phyloP scores from a whole-genome alignment of 345 rosid genomes.

The Salix dunnii region DNA sequence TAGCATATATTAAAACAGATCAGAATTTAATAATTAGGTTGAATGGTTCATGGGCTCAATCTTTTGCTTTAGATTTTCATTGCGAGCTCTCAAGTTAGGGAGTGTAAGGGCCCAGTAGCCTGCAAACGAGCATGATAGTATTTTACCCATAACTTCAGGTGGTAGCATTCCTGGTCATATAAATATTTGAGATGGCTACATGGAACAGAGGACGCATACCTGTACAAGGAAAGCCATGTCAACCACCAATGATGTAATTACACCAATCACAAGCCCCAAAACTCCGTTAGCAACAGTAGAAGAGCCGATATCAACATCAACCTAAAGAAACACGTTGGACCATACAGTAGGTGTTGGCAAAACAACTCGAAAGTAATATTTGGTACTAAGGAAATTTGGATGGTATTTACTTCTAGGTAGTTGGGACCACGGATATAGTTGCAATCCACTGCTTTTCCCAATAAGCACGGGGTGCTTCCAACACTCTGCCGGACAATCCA shows the following conservation, averaged over 20 bases:
- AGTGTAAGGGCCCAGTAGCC: no score
- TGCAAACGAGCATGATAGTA: neutral
- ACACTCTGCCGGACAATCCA: slow-evolving; percentile 99
- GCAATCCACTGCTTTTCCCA: slow-evolving; percentile 97
- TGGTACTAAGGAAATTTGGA: neutral
- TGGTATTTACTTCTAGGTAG: slow-evolving; percentile 70
- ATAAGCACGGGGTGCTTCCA: slow-evolving; percentile 95
- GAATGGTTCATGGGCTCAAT: no score
- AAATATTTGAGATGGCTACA: neutral
- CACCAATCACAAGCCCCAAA: slow-evolving; percentile 94
- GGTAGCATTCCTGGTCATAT: neutral
- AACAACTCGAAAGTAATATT: neutral
- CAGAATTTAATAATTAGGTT: no score
- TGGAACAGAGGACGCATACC: slow-evolving; percentile 34
- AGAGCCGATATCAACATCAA: slow-evolving; percentile 95
- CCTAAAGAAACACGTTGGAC: slow-evolving; percentile 38
- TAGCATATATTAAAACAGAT: no score
- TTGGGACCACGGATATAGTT: slow-evolving; percentile 79
- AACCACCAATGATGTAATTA: slow-evolving; percentile 81
- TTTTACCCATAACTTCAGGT: neutral
- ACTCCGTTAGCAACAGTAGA: slow-evolving; percentile 99
- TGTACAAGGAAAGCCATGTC: slow-evolving; percentile 99
- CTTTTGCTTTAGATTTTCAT: no score
- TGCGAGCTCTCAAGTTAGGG: no score
- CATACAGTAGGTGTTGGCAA: neutral